Evolutionary conservation across 768 basidiomycete species (phyloP).

Genomic region (Rhizopogon vulgaris): DNA sequence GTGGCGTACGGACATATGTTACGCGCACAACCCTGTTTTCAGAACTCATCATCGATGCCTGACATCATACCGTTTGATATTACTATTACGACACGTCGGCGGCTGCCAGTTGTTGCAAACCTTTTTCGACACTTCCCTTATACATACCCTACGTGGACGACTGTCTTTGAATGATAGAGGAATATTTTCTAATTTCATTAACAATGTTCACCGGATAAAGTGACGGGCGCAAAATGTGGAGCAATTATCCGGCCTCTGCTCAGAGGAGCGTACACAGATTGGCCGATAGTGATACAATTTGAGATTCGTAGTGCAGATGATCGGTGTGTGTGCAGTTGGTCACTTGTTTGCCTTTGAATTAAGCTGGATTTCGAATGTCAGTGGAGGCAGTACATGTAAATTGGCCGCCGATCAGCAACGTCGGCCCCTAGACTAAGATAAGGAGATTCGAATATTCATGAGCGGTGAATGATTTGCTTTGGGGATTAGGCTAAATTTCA

Average conservation of each 20-base stretch:
- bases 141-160: background rate
- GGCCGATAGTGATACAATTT: too few relatives aligned
- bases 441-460: background rate
- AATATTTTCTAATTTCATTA: too few relatives aligned
- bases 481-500: background rate
- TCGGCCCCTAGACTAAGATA: background rate
- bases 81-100: background rate
- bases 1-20: conserved; percentile 23
- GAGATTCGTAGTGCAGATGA: too few relatives aligned
- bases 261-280: too few relatives aligned
- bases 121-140: background rate
- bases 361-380: too few relatives aligned
- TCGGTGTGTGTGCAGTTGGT: too few relatives aligned
- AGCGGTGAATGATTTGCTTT: background rate
- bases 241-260: too few relatives aligned
- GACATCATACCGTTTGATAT: background rate
- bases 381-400: too few relatives aligned
- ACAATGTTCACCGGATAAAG: too few relatives aligned
- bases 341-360: too few relatives aligned
- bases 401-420: background rate
- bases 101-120: background rate
- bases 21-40: conserved; percentile 8
- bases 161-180: background rate
- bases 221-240: too few relatives aligned
- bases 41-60: conserved; percentile 3